Base-by-base conservation (phyloP, 805 yeast species). In the Pichia heedii region DNA sequence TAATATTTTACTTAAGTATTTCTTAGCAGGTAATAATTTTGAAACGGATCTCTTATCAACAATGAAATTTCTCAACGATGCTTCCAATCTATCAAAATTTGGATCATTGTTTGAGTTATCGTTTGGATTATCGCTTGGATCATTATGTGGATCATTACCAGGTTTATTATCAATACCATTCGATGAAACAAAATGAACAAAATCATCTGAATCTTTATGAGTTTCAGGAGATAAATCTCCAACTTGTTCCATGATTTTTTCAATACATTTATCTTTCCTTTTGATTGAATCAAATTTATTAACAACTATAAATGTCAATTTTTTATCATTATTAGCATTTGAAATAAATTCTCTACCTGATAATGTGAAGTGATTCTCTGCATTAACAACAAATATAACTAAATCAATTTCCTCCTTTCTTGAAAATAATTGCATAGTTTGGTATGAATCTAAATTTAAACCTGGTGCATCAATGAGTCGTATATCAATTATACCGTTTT, bases 381-480 rank as follows among this genome's bases (percentile, higher is more conserved):
- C 95, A 60, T 83, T 85, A 3, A 93, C 96, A 2, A 94, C 97
- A 67, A 93, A 94, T 1, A 93, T 90, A 3, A 93, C 96, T 51
- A 93, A 70, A 60, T 93, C 99, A 49, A 93, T 93, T 57, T 93
- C 98, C 56, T 93, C 97, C 66, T 93, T 97, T 47, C 97, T 77
- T 2, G 96, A 83, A 60, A 90, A 89, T 0, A 93, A 88, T 57
- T 90, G 95, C 2, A 96, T 85, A 0, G 99, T 93, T 60, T 87
- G 96, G 54, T 82, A 83, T 5, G 93, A 84, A 55, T 90, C 97
- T 72, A 88, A 73, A 60, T 93, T 93, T 44, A 93, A 70, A 0
- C 99, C 99, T 0, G 99, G 99, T 0, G 97, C 97, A 66, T 93
- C 99, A 42, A 93, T 93, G 48, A 93, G 69, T 21, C 89, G 78